Evolutionary conservation across 192 early-diverging fungal genomes (phyloP), one percentile per base, ranked within the genome.

Genomic region (Podila horticola): DNA sequence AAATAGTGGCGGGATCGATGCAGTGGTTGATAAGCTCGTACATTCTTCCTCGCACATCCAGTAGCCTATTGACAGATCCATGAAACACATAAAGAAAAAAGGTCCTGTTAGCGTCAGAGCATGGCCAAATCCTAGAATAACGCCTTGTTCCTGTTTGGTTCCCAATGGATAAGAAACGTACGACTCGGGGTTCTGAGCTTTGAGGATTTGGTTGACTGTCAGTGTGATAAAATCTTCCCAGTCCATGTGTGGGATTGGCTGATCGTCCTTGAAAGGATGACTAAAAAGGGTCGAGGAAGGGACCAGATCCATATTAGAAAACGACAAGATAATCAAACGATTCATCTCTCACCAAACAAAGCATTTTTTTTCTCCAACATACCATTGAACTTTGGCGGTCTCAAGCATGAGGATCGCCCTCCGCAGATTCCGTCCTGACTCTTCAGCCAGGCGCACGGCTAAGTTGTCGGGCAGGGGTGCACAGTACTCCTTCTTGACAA

Each of bases 381-480:
- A 94, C 87, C 90, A 84, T 72, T 89, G 89, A 24, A 92, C 90
- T 29, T 89, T 90, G 5, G 89, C 90, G 5, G 95, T 89, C 84
- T 99, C 97, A 19, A 97, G 85, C 89, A 96, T 95, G 68, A 99
- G 85, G n/a, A 98, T 66, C 8, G 96, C 95, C 61, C 92, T 93
- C 71, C 97, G 85, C 68, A 99, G 82, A 81, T 99, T 97, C 33
- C 96, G 89, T 29, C 93, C 86, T 4, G 90, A 90, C 10, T 86
- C 77, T 30, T 87, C 85, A 0, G 96, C 96, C 62, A 99, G 88
- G 10, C 85, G 85, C 33, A 62, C 20, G 0, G 94, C 92, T 49
- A 97, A 83, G 20, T 64, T 73, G 0, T 82, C 82, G 28, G 95
- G 92, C 17, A 98, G 68, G 0, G 62, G 67, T 29, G 96, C 81